Conservation (phyloP, 306 rosid species). For the Vicia sativa region DNA sequence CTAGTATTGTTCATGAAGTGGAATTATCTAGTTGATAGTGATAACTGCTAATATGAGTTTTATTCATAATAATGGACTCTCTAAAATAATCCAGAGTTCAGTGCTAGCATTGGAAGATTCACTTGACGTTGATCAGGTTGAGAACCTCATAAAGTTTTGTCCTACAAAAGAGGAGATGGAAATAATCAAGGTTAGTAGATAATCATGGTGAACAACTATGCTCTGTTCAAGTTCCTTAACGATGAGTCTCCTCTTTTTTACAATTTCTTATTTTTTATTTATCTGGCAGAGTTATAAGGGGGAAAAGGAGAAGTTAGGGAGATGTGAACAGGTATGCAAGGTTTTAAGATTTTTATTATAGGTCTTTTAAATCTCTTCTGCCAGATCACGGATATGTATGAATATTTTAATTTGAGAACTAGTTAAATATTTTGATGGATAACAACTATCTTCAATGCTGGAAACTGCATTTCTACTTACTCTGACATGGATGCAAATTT, state of each 20-base stretch:
- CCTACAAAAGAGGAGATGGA: constrained; percentile 96
- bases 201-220: constrained; percentile 28
- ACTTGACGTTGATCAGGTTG: constrained; percentile 80
- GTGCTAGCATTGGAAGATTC: constrained; percentile 84
- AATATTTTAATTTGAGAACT: constrained; percentile 30
- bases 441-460: constrained; percentile 36
- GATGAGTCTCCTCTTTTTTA: constrained; percentile 22
- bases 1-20: constrained; percentile 26
- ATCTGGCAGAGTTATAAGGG: constrained; percentile 69
- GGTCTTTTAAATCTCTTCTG: constrained; percentile 31
- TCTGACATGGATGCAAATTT: constrained; percentile 28
- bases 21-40: constrained; percentile 25
- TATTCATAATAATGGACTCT: constrained; percentile 33
- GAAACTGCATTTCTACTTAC: constrained; percentile 35
- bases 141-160: constrained; percentile 89
- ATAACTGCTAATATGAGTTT: constrained; percentile 28
- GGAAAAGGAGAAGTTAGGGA: constrained; percentile 86
- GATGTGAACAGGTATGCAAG: constrained; percentile 85
- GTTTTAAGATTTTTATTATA: constrained; percentile 26
- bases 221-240: constrained; percentile 33
- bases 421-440: neutral
- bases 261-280: constrained; percentile 37
- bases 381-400: constrained; percentile 15
- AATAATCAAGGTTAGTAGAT: constrained; percentile 70
- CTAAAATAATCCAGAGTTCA: constrained; percentile 57